Conservation (phyloP, 768 basidiomycete genomes). For the Clitopilus hobsonii region DNA sequence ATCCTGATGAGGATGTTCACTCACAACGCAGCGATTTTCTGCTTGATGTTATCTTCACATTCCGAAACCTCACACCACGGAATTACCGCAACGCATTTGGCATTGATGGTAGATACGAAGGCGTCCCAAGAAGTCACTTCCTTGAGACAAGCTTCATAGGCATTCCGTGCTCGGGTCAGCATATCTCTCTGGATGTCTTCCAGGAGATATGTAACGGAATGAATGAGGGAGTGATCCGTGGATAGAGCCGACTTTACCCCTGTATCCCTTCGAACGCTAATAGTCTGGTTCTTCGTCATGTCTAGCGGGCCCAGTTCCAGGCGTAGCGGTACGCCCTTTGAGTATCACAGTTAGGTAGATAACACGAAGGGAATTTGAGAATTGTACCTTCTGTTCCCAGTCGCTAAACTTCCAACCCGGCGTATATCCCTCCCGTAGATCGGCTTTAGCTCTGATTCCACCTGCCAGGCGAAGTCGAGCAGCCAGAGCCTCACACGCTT, state of each 20-base stretch:
- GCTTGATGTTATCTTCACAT: slow-evolving; percentile 99
- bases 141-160: slow-evolving; percentile 67
- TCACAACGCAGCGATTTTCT: slow-evolving; percentile 81
- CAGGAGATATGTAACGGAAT: slow-evolving; percentile 61
- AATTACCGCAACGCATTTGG: slow-evolving; percentile 80
- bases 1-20: neutral
- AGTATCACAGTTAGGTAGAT: slow-evolving; percentile 4
- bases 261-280: slow-evolving; percentile 75
- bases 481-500: slow-evolving; percentile 74
- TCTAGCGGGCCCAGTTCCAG: slow-evolving; percentile 97
- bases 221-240: slow-evolving; percentile 16
- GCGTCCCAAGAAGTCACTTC: slow-evolving; percentile 86
- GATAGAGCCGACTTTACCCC: slow-evolving; percentile 39
- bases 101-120: slow-evolving; percentile 85
- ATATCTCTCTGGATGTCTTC: slow-evolving; percentile 87
- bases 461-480: slow-evolving; percentile 56
- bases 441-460: slow-evolving; percentile 82
- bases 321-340: slow-evolving; percentile 96
- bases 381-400: slow-evolving; percentile 90
- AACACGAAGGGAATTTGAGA: neutral
- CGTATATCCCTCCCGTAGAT: slow-evolving; percentile 92
- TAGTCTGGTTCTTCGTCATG: slow-evolving; percentile 73
- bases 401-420: slow-evolving; percentile 99
- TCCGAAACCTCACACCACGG: slow-evolving; percentile 94
- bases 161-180: slow-evolving; percentile 72